Conservation (phyloP, 106 monocot species). For the Dioscorea zingiberensis region DNA sequence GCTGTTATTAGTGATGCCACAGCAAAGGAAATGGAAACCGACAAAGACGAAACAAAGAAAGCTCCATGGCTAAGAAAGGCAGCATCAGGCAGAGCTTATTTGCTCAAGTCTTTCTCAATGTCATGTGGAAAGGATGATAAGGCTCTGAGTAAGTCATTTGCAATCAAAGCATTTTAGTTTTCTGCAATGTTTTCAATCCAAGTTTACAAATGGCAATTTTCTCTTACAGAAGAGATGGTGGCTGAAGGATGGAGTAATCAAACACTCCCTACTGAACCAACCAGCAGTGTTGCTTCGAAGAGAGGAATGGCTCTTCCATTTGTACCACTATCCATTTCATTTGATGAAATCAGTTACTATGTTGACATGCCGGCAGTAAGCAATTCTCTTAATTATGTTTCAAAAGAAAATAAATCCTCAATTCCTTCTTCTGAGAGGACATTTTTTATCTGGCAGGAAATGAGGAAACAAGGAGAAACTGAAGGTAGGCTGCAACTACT, state of each 20-base stretch:
- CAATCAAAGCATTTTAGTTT: not conserved
- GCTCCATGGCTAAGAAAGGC: no score
- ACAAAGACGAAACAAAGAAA: not conserved
- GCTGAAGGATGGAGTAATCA: no score
- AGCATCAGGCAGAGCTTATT: no score
- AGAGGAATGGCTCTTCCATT: slow-evolving; percentile 77
- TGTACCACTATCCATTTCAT: slow-evolving; percentile 56
- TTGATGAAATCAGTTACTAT: slow-evolving; percentile 56
- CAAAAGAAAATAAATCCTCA: not conserved
- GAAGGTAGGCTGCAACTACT: slow-evolving; percentile 55
- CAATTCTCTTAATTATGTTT: not conserved
- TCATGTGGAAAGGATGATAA: no score
- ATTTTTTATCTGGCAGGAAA: slow-evolving; percentile 33
- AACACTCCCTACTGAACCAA: no score
- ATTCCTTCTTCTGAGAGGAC: not conserved
- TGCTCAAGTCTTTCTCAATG: no score
- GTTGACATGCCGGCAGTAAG: slow-evolving; percentile 75
- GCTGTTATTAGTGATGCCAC: slow-evolving; percentile 50
- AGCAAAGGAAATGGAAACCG: not conserved
- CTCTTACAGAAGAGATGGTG: no score
- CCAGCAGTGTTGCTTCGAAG: not conserved
- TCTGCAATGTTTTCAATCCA: not conserved
- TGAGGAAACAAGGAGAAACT: slow-evolving; percentile 53
- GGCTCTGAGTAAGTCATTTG: no score
- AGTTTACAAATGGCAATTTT: no score